These are phyloP conservation scores for barrel medic (Medicago truncatula) DNA, from an alignment of 306 rosid species.

Conservation along the genomic window DNA sequence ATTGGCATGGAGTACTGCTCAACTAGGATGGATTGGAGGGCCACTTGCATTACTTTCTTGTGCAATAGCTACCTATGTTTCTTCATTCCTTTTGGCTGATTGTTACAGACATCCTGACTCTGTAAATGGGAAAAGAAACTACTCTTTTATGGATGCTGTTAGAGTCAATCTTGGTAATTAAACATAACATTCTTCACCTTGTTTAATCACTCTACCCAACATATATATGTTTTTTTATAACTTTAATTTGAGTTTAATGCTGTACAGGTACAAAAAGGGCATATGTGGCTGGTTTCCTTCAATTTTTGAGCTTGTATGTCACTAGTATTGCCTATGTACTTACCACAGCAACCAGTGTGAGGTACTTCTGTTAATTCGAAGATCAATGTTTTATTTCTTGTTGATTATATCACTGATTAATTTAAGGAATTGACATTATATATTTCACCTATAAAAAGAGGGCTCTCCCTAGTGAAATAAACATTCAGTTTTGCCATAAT, in stretches of 20 bases:
- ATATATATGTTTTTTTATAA: neutral
- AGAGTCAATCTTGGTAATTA: slow-evolving; percentile 58
- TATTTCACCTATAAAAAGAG: neutral
- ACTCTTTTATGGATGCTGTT: slow-evolving; percentile 69
- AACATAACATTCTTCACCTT: neutral
- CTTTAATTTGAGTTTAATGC: neutral
- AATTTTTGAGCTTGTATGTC: slow-evolving; percentile 66
- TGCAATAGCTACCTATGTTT: slow-evolving; percentile 61
- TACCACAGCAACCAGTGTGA: slow-evolving; percentile 66
- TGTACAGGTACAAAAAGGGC: slow-evolving; percentile 60
- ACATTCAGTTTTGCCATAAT: neutral
- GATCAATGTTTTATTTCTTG: neutral
- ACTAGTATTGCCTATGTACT: slow-evolving; percentile 60
- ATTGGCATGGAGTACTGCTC: slow-evolving; percentile 74
- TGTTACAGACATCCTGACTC: slow-evolving; percentile 74
- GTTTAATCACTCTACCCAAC: neutral
- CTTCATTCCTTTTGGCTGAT: slow-evolving; percentile 63
- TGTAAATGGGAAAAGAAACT: slow-evolving; percentile 64
- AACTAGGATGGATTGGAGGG: slow-evolving; percentile 75
- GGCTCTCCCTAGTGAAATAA: neutral
- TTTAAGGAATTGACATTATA: neutral
- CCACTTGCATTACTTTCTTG: slow-evolving; percentile 54
- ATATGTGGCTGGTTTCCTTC: slow-evolving; percentile 61
- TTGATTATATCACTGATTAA: neutral
- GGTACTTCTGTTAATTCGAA: slow-evolving; percentile 44